These are phyloP conservation scores for Lentinula sp. DNA, from an alignment of 768 basidiomycete species.

Conservation along the genomic window DNA sequence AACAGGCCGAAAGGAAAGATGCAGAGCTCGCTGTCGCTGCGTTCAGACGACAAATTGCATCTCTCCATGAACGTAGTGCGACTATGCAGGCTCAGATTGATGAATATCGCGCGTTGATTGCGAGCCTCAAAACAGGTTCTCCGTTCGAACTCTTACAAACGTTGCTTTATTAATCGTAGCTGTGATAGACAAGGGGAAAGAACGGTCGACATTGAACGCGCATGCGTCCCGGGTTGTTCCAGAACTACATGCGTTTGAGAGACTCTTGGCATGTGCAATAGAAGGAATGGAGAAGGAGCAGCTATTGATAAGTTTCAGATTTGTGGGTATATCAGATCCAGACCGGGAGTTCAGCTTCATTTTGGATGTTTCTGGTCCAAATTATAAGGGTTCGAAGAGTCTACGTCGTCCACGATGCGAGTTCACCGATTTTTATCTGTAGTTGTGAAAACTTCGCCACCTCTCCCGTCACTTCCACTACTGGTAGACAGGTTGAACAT, in stretches of 20 bases:
- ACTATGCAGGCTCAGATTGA: slow-evolving; percentile 66
- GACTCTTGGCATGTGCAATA: slow-evolving; percentile 54
- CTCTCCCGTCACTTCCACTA: slow-evolving; percentile 58
- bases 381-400: slow-evolving; percentile 55
- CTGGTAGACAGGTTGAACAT: slow-evolving; percentile 68
- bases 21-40: slow-evolving; percentile 54
- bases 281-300: slow-evolving; percentile 74
- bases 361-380: slow-evolving; percentile 58
- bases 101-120: slow-evolving; percentile 56
- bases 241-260: slow-evolving; percentile 54
- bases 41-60: slow-evolving; percentile 60
- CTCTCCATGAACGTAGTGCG: slow-evolving; percentile 52
- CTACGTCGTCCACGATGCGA: neutral
- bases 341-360: slow-evolving; percentile 68
- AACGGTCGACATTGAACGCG: slow-evolving; percentile 47
- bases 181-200: slow-evolving; percentile 57
- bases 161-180: neutral
- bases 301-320: slow-evolving; percentile 67
- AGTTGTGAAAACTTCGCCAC: slow-evolving; percentile 82
- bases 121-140: slow-evolving; percentile 61
- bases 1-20: slow-evolving; percentile 69
- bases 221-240: slow-evolving; percentile 47
- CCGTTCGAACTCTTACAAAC: slow-evolving; percentile 6
- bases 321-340: slow-evolving; percentile 52
- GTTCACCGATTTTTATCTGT: neutral